phyloP scores from a whole-genome alignment of 2,329 filamentous ascomycete genomes.

The Eutypa lata region DNA sequence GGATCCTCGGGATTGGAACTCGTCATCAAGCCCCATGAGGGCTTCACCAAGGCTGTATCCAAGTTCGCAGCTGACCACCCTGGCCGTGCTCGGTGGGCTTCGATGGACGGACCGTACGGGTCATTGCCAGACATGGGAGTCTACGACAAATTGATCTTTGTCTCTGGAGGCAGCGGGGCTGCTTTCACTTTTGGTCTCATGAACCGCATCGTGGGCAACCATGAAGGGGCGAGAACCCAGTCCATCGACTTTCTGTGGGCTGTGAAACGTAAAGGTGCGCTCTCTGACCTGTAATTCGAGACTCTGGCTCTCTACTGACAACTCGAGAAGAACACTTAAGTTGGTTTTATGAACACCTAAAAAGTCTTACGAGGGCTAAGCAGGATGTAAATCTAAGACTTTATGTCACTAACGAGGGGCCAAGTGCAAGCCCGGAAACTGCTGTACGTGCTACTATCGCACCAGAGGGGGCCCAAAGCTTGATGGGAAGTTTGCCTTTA shows the following conservation, averaged over 20 bases:
- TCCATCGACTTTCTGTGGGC: background rate
- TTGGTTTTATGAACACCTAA: background rate
- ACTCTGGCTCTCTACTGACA: background rate
- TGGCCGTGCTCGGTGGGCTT: background rate
- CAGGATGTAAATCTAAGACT: background rate
- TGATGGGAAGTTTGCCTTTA: background rate
- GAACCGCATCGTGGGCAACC: background rate
- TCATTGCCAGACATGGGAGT: background rate
- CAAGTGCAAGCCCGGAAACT: background rate
- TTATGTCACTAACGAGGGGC: background rate
- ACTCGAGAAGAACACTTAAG: background rate
- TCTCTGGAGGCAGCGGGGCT: background rate
- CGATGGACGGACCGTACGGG: background rate
- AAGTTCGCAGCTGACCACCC: background rate
- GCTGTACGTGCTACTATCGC: background rate
- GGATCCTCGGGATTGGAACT: background rate
- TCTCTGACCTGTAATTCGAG: background rate
- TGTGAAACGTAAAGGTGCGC: background rate
- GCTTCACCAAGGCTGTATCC: background rate
- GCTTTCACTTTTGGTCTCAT: background rate
- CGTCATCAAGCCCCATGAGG: background rate
- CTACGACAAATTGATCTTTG: background rate
- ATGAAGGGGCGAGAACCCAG: background rate
- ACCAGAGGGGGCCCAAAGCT: background rate
- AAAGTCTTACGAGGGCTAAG: background rate